Evolutionary conservation across 2,329 filamentous ascomycete genomes (phyloP).

Genomic region (Sporothrix protearum): DNA sequence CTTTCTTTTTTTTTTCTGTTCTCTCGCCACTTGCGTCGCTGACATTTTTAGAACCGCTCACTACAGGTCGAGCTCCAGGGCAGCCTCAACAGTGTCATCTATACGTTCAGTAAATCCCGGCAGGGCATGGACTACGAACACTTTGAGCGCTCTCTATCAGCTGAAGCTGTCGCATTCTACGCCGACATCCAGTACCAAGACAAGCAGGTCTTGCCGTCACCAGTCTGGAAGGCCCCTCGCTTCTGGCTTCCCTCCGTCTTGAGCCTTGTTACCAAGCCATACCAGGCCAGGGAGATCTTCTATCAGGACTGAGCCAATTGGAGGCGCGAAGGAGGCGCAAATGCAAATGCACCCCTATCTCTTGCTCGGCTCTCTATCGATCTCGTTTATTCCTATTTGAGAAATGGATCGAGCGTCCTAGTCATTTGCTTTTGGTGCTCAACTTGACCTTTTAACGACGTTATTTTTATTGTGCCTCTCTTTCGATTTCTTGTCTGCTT

Average conservation of each 20-base stretch:
- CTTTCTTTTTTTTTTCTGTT: neutral
- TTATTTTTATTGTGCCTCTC: neutral
- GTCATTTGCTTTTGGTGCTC: neutral
- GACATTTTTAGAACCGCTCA: conserved; percentile 14
- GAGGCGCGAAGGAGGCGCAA: neutral
- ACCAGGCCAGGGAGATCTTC: neutral
- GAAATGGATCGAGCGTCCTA: too few relatives aligned
- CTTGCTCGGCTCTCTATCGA: neutral
- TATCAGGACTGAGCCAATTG: neutral
- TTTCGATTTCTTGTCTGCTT: too few relatives aligned
- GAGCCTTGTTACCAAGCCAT: neutral
- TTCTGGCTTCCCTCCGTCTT: conserved; percentile 10
- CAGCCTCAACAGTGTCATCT: conserved; percentile 22
- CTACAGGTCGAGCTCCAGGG: conserved; percentile 23
- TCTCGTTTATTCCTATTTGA: neutral
- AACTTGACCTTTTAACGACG: neutral
- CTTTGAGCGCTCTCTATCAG: neutral
- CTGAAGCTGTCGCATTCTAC: conserved; percentile 1
- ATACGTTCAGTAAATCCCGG: conserved; percentile 12
- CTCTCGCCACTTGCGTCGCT: neutral
- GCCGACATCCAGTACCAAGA: neutral
- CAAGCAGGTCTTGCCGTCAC: neutral
- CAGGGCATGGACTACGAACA: conserved; percentile 1
- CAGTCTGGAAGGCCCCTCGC: conserved; percentile 3
- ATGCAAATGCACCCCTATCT: neutral